Base-by-base conservation (phyloP, 805 yeast species). In the Maudiozyma turicensis region DNA sequence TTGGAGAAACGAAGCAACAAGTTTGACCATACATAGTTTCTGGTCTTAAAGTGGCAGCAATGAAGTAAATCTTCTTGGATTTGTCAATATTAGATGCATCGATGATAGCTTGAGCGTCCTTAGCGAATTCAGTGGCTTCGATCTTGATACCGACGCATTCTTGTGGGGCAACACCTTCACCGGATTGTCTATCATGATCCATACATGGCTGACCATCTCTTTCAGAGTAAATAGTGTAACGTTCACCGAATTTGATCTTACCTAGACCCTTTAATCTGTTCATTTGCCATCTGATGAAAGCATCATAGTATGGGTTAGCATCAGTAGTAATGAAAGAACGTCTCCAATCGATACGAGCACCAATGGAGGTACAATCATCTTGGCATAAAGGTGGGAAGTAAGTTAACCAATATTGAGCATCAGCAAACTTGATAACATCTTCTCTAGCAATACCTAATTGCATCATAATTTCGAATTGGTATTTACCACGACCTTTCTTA, bases 11-110 rank as follows among this genome's bases (percentile, higher is more conserved):
- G 61, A 91, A 93, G 77, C 97, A 90, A 76, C 96, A 87, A 5
- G 96, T 87, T 75, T 93, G 98, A 55, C 97, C 98, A 64, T 90
- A 90, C 97, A 93, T 88, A 58, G 99, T 93, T 73, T 93, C 99
- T 33, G 99, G 97, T 73, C 99, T 83, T 64, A 93, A 80, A 58
- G 99, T 93, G 31, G 98, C 98, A 51, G 99, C 99, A 45, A 93
- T 88, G 52, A 93, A 74, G 72, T 67, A 88, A 31, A 89, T 74
- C 58, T 82, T 84, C 72, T 86, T 87, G 20, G 74, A 67, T 43
- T 67, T 60, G 44, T 68, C 72, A 29, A 79, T 61, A 11, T 53
- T 55, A 28, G 66, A 58, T 26, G 63, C 60, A n/a, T 65, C 68
- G 31, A 66, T 50, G 30, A 64, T 54, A 44, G 60, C 52, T 38